Conservation (phyloP, 2,329 filamentous ascomycete genomes). For the Beauveria pseudobassiana region DNA sequence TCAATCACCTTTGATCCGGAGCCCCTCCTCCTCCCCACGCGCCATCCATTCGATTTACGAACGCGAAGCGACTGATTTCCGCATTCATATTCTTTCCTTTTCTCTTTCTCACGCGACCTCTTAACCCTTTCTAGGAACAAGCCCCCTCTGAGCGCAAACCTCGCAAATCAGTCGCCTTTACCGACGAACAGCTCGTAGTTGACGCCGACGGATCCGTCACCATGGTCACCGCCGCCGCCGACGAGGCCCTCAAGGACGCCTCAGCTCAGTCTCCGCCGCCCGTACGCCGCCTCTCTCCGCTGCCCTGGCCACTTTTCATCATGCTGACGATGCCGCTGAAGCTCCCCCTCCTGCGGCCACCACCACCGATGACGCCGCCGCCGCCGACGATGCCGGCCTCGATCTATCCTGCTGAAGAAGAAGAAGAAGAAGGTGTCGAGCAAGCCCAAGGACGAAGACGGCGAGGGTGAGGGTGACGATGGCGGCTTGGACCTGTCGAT, state of each 20-base stretch:
- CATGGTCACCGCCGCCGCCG: conserved; percentile 62
- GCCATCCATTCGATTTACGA: not conserved
- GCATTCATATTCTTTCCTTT: conserved; percentile 2
- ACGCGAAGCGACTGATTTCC: not conserved
- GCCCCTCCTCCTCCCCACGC: not conserved
- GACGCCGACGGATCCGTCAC: conserved; percentile 83
- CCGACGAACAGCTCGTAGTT: conserved; percentile 78
- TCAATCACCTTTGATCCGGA: not conserved
- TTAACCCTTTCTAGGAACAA: conserved; percentile 10
- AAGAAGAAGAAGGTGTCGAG: conserved; percentile 58
- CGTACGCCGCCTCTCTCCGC: conserved; percentile 55
- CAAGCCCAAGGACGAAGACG: conserved; percentile 40
- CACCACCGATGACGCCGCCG: conserved; percentile 29
- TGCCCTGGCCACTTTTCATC: conserved; percentile 44
- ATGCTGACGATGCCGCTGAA: conserved; percentile 37
- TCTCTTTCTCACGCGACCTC: not conserved
- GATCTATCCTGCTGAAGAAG: conserved; percentile 72
- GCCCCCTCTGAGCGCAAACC: conserved; percentile 52
- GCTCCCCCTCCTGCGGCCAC: conserved; percentile 19
- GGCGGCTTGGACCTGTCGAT: conserved; percentile 50
- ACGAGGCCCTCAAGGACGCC: conserved; percentile 59
- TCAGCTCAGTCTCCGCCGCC: conserved; percentile 69
- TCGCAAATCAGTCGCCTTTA: conserved; percentile 92
- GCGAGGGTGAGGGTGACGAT: conserved; percentile 39
- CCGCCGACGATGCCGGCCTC: conserved; percentile 43